Conservation (phyloP, 192 early-diverging fungal species). For the Linnemannia elongata region DNA sequence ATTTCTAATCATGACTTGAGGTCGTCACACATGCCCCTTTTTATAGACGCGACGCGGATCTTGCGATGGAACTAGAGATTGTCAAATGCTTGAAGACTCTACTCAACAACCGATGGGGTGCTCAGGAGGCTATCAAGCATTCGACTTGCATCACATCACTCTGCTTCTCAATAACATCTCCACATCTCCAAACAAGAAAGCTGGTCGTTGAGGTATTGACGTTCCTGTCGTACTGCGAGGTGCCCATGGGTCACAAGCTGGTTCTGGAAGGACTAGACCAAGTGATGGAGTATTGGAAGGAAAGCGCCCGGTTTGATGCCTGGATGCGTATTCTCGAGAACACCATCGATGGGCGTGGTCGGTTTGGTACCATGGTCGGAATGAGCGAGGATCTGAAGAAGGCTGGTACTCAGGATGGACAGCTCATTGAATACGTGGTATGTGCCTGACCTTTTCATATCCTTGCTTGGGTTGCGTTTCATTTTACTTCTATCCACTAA, state of each 20-base stretch:
- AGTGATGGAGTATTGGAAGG: constrained; percentile 74
- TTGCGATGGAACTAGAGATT: constrained; percentile 85
- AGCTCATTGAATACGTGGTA: constrained; percentile 81
- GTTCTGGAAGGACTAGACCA: constrained; percentile 84
- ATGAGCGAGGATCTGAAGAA: constrained; percentile 80
- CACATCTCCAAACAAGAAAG: constrained; percentile 78
- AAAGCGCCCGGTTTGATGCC: constrained; percentile 78
- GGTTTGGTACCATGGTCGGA: constrained; percentile 83
- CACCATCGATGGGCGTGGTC: constrained; percentile 83
- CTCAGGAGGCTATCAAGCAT: constrained; percentile 77
- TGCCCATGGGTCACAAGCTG: constrained; percentile 79
- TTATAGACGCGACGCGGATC: constrained; percentile 75
- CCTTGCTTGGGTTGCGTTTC: background rate
- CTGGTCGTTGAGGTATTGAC: constrained; percentile 83
- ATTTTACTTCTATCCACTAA: background rate
- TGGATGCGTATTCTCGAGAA: constrained; percentile 83
- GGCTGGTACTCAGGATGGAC: constrained; percentile 73
- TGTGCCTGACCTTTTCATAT: background rate
- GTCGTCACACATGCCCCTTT: background rate
- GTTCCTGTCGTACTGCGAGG: constrained; percentile 81
- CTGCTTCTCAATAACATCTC: constrained; percentile 80
- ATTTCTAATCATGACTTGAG: background rate
- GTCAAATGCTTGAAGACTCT: constrained; percentile 84
- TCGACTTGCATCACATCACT: constrained; percentile 79
- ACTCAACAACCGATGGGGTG: constrained; percentile 83